Base-by-base conservation (phyloP, 305 asterid species). In the Fraxinus greggii region DNA sequence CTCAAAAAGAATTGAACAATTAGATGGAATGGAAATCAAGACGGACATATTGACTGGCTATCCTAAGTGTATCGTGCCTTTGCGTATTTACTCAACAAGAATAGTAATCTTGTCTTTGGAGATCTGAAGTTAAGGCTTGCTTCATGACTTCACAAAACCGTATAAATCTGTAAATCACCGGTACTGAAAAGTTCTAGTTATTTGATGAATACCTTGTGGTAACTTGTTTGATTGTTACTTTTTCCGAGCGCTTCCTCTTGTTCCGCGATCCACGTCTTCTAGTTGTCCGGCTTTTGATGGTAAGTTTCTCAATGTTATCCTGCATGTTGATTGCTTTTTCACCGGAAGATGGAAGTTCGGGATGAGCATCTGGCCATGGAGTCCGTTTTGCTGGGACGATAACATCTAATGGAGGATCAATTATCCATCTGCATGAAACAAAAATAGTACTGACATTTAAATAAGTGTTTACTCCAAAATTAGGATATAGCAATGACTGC, bases 361-460 rank as follows among this genome's bases (percentile, higher is more conserved):
- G 97, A 56, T 98, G 94, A 88, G 93, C 88, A 81, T 93, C 98
- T 0, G 98, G 97, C 99, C 98, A 94, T 45, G 99, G 98, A 17
- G 98, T 94, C 83, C 88, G 97, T 85, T 92, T 97, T 78, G 98
- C 98, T 8, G 98, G 93, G 86, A 97, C 93, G 0, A 93, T 94
- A 77, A 97, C 89, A 51, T 92, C 95, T 72, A 97, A 77, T 32
- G 97, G 99, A 72, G 98, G 95, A 83, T 94, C 95, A 32, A 93
- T 91, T 77, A 88, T 88, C 99, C 99, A 97, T 86, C 99, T 97
- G 93, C 83, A 77, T 78, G 36, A 4, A 67, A 28, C 3, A 36
- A 21, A 74, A n/a, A 74, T 17, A 1, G 2, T 69, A 69, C 40
- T 61, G 17, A 5, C 9, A 13, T 10, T n/a, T 28, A 26, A 67